Base-by-base conservation (phyloP, 768 basidiomycete genomes). In the Boletus rufocinnamomeus region DNA sequence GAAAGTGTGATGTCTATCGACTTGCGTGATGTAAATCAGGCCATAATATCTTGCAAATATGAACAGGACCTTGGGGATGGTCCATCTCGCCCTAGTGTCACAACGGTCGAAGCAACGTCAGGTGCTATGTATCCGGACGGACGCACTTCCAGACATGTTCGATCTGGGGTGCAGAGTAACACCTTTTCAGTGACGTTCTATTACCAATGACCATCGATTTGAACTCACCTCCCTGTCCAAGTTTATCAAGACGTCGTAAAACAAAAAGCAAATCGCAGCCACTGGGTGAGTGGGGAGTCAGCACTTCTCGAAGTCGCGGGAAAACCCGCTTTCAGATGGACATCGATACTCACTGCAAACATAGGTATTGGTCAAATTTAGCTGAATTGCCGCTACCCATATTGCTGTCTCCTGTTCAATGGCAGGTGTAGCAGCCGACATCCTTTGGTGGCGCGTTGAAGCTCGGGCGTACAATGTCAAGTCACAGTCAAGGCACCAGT, bases 241-340 rank as follows among this genome's bases (percentile, higher is more conserved):
- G 32, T 54, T 46, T 45, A 54, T 37, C 32, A 37, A 28, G 44
- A 54, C 14, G 13, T 46, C 44, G 19, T 54, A 54, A 37, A 46
- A 13, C 10, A 46, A 6, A 16, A 54, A 46, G 25, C 34, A 19
- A 6, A 37, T 35, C n/a, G 6, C 11, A 1, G 32, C 45, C 21
- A 53, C 43, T 53, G 45, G 4, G 4, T 4, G 17, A 27, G 43
- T 7, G 2, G 25, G n/a, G n/a, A n/a, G 44, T 17, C 44, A 45
- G 23, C 16, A 16, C 44, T 25, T 45, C 16, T 11, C 13, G 10
- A 25, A 45, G 3, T 17, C 23, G 25, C 4, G 23, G 13, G 23
- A 44, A 44, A 25, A 44, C 8, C 8, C 6, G 14, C 14, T 6
- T 25, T 45, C 23, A 9, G 27, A 16, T 16, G 0, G 17, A 30